A percentile compares a stretch with the other conserved stretches of the same genome.
Conservation (phyloP, 108 stramenopile genomes). For the Hondaea fermentalgiana region DNA sequence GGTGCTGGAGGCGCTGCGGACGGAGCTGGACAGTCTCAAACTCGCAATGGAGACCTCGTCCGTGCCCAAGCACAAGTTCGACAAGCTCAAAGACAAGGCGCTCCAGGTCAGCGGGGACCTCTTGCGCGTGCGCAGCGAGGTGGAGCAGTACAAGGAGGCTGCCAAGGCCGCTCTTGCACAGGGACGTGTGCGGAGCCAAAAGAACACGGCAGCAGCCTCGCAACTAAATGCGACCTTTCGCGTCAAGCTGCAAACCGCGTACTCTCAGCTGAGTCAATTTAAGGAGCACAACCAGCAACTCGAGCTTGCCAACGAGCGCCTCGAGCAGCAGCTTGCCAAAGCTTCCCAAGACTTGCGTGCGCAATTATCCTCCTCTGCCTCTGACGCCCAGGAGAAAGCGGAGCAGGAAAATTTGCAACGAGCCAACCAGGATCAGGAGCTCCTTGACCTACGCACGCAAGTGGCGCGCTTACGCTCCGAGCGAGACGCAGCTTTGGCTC, state of each 20-base stretch:
- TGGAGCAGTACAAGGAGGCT: neutral
- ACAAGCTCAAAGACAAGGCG: neutral
- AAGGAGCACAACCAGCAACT: neutral
- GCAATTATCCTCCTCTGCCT: neutral
- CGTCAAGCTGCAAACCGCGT: neutral
- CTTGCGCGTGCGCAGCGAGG: neutral
- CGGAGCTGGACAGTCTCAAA: neutral
- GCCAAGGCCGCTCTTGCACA: neutral
- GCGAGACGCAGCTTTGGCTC: neutral
- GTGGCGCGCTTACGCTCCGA: neutral
- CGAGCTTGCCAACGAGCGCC: neutral
- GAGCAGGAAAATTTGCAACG: no score
- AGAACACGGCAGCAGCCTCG: neutral
- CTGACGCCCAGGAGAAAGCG: no score
- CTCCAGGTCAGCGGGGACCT: neutral
- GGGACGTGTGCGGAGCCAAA: neutral
- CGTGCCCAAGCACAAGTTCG: neutral
- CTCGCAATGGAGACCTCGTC: no score
- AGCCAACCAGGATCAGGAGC: neutral
- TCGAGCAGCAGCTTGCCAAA: neutral
- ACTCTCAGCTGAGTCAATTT: neutral
- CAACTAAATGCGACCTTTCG: neutral
- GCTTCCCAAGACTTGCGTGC: neutral
- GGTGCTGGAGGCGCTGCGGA: neutral
- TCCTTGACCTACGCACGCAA: neutral